Evolutionary conservation across 441 rosid genomes (phyloP), one percentile per base, ranked within the genome.

Genomic region (Pelargonium fulgidum): DNA sequence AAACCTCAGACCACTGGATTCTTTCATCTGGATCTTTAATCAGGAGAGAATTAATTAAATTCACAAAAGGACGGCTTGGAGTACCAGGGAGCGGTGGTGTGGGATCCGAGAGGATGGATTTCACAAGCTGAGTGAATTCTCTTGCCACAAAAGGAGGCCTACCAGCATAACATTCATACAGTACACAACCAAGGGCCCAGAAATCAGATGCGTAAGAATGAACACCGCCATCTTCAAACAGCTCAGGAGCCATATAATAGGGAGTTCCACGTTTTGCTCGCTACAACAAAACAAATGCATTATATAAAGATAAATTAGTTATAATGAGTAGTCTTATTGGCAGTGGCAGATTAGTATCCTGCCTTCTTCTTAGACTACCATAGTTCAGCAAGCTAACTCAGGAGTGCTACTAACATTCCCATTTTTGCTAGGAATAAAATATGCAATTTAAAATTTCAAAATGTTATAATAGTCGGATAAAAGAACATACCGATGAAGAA

Each of bases 251-350:
- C 99, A 94, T 94, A 75, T 94, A 94, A 77, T 84, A 84, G 3
- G 99, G 99, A 24, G 99, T 92, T 66, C 99, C 99, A 36, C 98
- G 94, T 85, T 92, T 94, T 72, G 96, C 94, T 86, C 86, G 97
- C 14, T 83, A 87, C 80, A 89, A 75, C 86, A 87, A 65, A 58
- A 73, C 39, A 78, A 74, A 67, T 50, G 67, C 67, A 76, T 39
- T 17, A 56, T 56, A 56, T 16, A 56, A 56, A 17, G 20, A 7
- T 1, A 56, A 56, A 56, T 56, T 26, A 56, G 6, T 3, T 56
- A 56, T 20, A 4, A 56, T 16, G 24, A 56, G 24, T 56, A 56
- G 12, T 14, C 24, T 56, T n/a, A 56, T 17, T 0, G 62, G 62
- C 19, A 56, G 7, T 56, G 4, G 11, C 2, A 16, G 20, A 5